Percentiles rank a stretch among this genome's conserved stretches.
phyloP scores from a whole-genome alignment of 129 eudicot genomes.

The Erigeron canadensis region DNA sequence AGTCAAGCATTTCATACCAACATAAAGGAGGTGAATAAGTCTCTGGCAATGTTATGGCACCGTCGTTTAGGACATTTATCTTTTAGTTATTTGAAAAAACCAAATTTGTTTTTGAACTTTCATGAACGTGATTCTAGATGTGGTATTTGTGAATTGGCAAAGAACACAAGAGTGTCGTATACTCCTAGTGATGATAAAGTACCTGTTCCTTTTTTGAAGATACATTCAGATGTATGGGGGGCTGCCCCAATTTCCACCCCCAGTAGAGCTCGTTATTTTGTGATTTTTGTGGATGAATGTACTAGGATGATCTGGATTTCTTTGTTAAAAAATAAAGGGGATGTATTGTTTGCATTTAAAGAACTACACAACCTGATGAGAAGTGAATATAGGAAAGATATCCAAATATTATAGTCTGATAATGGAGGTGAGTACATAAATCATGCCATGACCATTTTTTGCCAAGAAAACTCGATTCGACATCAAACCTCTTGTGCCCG shows the following conservation, averaged over 20 bases:
- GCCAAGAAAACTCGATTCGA: neutral
- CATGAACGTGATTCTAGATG: neutral
- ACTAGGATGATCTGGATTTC: neutral
- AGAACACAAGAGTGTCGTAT: slow-evolving; percentile 16
- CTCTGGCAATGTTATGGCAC: neutral
- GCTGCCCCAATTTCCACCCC: neutral
- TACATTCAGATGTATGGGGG: neutral
- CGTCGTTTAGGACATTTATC: neutral
- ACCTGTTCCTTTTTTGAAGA: neutral
- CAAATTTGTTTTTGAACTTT: neutral
- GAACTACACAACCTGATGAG: neutral
- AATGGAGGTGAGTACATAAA: neutral
- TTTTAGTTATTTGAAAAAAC: neutral
- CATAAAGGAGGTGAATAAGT: too few relatives aligned
- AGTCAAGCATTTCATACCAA: neutral
- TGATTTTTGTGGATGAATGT: neutral
- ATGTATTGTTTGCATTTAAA: neutral
- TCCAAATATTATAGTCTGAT: neutral
- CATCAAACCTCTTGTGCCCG: neutral
- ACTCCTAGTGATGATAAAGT: slow-evolving; percentile 23
- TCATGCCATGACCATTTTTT: neutral
- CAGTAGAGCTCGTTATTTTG: neutral
- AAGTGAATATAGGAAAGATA: neutral
- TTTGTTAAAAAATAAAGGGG: neutral
- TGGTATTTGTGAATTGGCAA: slow-evolving; percentile 23